Evolutionary conservation across 257 asterid genomes (phyloP), one percentile per base, ranked within the genome.

Genomic region (Euphrasia confusa): DNA sequence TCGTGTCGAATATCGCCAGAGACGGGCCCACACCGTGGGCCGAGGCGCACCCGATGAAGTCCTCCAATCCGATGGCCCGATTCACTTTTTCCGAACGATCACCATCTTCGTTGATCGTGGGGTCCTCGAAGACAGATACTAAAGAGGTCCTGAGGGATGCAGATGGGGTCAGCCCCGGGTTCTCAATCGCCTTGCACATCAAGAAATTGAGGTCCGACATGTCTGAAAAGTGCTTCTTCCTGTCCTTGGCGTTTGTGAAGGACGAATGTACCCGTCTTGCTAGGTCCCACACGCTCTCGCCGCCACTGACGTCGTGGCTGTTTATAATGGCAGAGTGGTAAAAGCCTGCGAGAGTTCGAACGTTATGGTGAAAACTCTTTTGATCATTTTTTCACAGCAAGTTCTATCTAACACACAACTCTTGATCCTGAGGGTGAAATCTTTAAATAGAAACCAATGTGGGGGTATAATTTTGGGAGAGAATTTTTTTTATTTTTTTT

Each of bases 1-100:
- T 74, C 0, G 94, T 77, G 69, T 88, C 87, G 28, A 91, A 91
- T 54, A 87, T 70, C 0, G 92, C 96, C 1, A 93, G 24, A 0
- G 97, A 89, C 0, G 99, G 96, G 63, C 99, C 97, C 6, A 93
- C 79, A 0, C 99, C 96, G 15, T 89, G 97, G 37, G 79, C 84
- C 0, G 97, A 87, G 33, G 85, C 84, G 24, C 97, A 89, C 0
- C 94, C 89, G 4, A 84, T 66, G 67, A 79, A 83, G 73, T 89
- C 96, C 40, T 84, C 89, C 24, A 93, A n/a, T 26, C 95, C 97
- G 1, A 86, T 57, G 8, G 44, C 72, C 39, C 62, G 54, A 11
- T 65, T 79, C 63, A 73, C 24, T 47, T 79, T 59, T 64, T 60
- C 47, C 3, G 81, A 71, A 44, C 49, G 55, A 50, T 81, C 42